A percentile compares a stretch with the other conserved stretches of the same genome.
Evolutionary conservation across 1,284 basidiomycete genomes (phyloP).

Genomic region (Macrocybe sp.): DNA sequence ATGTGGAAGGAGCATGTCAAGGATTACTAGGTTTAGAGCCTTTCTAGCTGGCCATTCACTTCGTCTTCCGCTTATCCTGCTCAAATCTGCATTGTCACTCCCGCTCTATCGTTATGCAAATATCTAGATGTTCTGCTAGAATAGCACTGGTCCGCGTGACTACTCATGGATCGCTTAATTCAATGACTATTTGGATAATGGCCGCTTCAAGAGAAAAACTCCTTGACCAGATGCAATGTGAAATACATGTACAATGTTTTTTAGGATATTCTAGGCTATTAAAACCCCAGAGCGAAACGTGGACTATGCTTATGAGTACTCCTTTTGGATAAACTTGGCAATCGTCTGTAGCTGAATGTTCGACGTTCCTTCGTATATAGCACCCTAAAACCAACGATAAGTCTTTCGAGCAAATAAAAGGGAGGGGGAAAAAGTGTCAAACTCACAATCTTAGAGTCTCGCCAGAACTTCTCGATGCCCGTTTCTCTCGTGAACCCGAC

Average conservation of each 20-base stretch:
- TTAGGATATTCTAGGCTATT: too few relatives aligned
- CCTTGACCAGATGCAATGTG: too few relatives aligned
- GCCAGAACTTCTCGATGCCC: slow-evolving; percentile 92
- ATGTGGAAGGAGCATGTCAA: slow-evolving; percentile 86
- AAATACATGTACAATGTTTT: too few relatives aligned
- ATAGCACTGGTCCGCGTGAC: too few relatives aligned
- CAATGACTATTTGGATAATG: too few relatives aligned
- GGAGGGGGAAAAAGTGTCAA: background rate
- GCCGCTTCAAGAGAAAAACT: too few relatives aligned
- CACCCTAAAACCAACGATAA: slow-evolving; percentile 48
- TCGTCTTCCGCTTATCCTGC: too few relatives aligned
- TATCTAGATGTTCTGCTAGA: too few relatives aligned
- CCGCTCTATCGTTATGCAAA: too few relatives aligned
- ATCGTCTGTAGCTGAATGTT: slow-evolving; percentile 98
- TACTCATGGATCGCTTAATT: too few relatives aligned
- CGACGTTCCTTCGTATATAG: slow-evolving; percentile 94
- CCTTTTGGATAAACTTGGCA: slow-evolving; percentile 85
- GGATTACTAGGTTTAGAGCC: slow-evolving; percentile 66
- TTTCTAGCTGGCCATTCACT: slow-evolving; percentile 28
- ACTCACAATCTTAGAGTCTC: slow-evolving; percentile 92
- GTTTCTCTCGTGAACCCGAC: slow-evolving; percentile 94
- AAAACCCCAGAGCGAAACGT: too few relatives aligned
- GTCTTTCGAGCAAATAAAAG: background rate
- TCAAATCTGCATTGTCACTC: too few relatives aligned
- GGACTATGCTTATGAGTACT: slow-evolving; percentile 42